These are phyloP conservation scores for Microbotryum violaceum DNA, from an alignment of 1,284 basidiomycete species.

Conservation along the genomic window DNA sequence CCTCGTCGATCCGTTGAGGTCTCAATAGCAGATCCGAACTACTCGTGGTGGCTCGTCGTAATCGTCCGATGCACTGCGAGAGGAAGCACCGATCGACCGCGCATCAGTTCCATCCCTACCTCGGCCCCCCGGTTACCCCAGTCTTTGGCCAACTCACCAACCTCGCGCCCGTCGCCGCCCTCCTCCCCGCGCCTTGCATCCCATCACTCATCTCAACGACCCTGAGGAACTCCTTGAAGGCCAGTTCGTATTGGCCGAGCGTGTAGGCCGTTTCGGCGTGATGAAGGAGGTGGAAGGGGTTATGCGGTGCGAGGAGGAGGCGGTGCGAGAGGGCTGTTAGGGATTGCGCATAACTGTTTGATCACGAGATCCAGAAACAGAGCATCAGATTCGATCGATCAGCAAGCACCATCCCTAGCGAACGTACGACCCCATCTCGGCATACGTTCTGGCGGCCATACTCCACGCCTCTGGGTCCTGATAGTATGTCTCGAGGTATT, in stretches of 20 bases:
- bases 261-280: slow-evolving; percentile 84
- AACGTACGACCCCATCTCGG: slow-evolving; percentile 64
- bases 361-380: slow-evolving; percentile 4
- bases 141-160: slow-evolving; percentile 50
- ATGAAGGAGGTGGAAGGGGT: slow-evolving; percentile 70
- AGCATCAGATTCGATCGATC: too few relatives aligned
- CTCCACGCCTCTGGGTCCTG: slow-evolving; percentile 87
- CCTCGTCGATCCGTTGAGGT: slow-evolving; percentile 8
- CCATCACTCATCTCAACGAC: slow-evolving; percentile 65
- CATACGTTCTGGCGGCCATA: slow-evolving; percentile 83
- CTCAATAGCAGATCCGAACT: slow-evolving; percentile 3
- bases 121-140: too few relatives aligned
- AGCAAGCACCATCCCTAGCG: not conserved
- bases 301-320: slow-evolving; percentile 72
- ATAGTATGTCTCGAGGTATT: slow-evolving; percentile 86
- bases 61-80: slow-evolving; percentile 4
- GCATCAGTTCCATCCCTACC: not conserved
- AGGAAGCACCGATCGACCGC: not conserved
- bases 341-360: slow-evolving; percentile 52
- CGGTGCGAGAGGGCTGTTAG: slow-evolving; percentile 71
- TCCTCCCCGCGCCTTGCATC: slow-evolving; percentile 31
- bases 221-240: slow-evolving; percentile 73
- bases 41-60: not conserved
- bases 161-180: slow-evolving; percentile 82
- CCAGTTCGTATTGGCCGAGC: slow-evolving; percentile 57